Percentiles rank a stretch among this genome's conserved stretches.
Evolutionary conservation across 495 filamentous ascomycete genomes (phyloP).

Genomic region (Hamigera avellanea): DNA sequence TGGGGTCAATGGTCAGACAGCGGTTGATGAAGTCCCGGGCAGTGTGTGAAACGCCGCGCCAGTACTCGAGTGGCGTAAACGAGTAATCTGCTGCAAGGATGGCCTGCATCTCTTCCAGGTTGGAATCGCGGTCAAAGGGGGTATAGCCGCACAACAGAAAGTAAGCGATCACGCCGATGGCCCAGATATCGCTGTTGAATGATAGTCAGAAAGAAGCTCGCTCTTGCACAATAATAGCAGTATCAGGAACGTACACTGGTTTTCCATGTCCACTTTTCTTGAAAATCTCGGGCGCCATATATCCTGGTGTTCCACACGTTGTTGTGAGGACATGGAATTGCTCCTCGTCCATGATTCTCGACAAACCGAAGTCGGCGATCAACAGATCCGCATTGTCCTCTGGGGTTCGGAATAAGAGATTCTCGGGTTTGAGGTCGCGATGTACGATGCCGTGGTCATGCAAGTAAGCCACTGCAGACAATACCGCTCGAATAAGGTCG

Average conservation of each 20-base stretch:
- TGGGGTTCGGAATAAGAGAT: slow-evolving; percentile 42
- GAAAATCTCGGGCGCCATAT: slow-evolving; percentile 84
- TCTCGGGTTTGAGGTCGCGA: slow-evolving; percentile 57
- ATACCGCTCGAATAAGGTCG: slow-evolving; percentile 84
- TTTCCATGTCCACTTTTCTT: slow-evolving; percentile 71
- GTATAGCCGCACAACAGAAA: slow-evolving; percentile 98
- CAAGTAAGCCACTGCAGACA: slow-evolving; percentile 95
- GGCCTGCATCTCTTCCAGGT: slow-evolving; percentile 98
- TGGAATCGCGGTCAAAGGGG: slow-evolving; percentile 92
- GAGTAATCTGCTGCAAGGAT: slow-evolving; percentile 93
- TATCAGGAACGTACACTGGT: slow-evolving; percentile 46
- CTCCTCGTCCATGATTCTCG: slow-evolving; percentile 96
- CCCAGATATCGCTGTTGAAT: slow-evolving; percentile 56
- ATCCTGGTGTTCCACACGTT: slow-evolving; percentile 93
- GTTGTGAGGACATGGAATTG: slow-evolving; percentile 97
- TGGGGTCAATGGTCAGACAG: slow-evolving; percentile 83
- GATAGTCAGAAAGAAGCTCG: slow-evolving; percentile 1
- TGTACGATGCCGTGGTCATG: slow-evolving; percentile 98
- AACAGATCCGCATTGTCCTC: slow-evolving; percentile 57
- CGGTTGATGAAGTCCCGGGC: slow-evolving; percentile 84
- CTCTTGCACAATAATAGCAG: background rate
- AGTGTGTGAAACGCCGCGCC: slow-evolving; percentile 77
- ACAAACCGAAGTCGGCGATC: slow-evolving; percentile 93
- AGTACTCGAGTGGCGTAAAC: slow-evolving; percentile 94
- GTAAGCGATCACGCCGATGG: slow-evolving; percentile 79